Conservation (phyloP, 2,329 filamentous ascomycete species). For the Saccharata proteae region DNA sequence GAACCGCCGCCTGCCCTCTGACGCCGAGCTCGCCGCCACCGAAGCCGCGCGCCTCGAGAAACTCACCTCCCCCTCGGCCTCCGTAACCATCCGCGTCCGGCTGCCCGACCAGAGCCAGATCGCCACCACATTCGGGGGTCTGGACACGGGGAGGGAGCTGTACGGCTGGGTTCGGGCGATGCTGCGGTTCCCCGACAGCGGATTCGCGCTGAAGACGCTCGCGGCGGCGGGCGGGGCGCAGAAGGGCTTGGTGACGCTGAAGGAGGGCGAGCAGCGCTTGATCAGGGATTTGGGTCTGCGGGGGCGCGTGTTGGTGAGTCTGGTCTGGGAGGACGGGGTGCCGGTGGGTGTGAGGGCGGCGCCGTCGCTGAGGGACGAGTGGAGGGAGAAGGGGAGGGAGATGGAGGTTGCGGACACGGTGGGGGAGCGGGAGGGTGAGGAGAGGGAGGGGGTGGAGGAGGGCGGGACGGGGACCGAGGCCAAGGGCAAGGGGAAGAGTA, state of each 20-base stretch:
- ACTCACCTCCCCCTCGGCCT: constrained; percentile 49
- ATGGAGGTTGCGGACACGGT: constrained; percentile 49
- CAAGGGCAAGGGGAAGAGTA: constrained; percentile 20
- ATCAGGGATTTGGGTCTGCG: constrained; percentile 61
- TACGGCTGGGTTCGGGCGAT: constrained; percentile 64
- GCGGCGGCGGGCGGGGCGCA: constrained; percentile 33
- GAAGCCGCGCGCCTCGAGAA: constrained; percentile 53
- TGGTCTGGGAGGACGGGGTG: constrained; percentile 59
- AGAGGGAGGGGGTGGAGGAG: constrained; percentile 6
- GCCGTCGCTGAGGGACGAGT: constrained; percentile 48
- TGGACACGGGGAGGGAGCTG: constrained; percentile 57
- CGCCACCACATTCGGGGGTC: constrained; percentile 55
- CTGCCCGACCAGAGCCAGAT: constrained; percentile 79
- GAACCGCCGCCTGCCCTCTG: constrained; percentile 69
- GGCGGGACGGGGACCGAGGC: constrained; percentile 2
- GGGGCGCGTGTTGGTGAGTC: constrained; percentile 60
- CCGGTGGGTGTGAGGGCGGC: constrained; percentile 41
- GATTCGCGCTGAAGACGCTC: constrained; percentile 60
- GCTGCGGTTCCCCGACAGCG: constrained; percentile 47
- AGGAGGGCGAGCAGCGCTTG: constrained; percentile 41
- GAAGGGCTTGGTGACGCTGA: constrained; percentile 24
- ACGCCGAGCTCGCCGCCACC: constrained; percentile 65
- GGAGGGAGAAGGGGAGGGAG: constrained; percentile 49
- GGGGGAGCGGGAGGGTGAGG: constrained; percentile 11
- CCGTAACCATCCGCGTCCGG: constrained; percentile 65